Evolutionary conservation across 2,329 filamentous ascomycete species (phyloP).

Genomic region (Sclerotinia nivalis): DNA sequence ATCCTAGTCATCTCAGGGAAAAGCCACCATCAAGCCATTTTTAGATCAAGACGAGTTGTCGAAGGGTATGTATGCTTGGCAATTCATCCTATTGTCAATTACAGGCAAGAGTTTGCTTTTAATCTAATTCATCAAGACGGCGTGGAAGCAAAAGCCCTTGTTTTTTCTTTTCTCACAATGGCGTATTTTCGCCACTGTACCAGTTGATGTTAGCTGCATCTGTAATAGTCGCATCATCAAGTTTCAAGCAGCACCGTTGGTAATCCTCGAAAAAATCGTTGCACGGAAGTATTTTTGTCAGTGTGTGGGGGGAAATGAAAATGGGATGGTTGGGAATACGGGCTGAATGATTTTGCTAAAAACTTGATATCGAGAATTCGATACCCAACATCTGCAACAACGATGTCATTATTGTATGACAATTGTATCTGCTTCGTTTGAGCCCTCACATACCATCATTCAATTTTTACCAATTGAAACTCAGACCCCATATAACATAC

Average conservation of each 20-base stretch:
- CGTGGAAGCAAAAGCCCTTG: background rate
- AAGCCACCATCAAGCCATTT: slow-evolving; percentile 18
- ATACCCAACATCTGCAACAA: slow-evolving; percentile 21
- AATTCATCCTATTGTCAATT: background rate
- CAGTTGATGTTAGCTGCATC: slow-evolving; percentile 6
- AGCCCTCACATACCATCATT: background rate
- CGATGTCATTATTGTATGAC: slow-evolving; percentile 13
- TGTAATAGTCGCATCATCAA: background rate
- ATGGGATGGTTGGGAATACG: background rate
- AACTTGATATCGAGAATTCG: slow-evolving; percentile 14
- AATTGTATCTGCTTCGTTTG: background rate
- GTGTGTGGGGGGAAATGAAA: slow-evolving; percentile 1
- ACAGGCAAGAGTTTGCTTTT: background rate
- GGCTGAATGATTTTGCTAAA: background rate
- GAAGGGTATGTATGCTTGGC: slow-evolving; percentile 7
- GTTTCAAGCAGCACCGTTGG: background rate
- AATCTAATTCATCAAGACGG: background rate
- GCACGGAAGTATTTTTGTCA: background rate
- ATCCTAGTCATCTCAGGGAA: slow-evolving; percentile 13
- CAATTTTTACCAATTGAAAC: slow-evolving; percentile 4
- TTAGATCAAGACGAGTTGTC: slow-evolving; percentile 19
- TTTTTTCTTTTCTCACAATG: background rate
- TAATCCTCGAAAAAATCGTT: background rate
- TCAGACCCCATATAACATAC: background rate
- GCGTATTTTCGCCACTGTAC: background rate